Evolutionary conservation across 176 grass and related monocot genomes (phyloP), one percentile per base, ranked within the genome.

Genomic region (Triticum timopheevii): DNA sequence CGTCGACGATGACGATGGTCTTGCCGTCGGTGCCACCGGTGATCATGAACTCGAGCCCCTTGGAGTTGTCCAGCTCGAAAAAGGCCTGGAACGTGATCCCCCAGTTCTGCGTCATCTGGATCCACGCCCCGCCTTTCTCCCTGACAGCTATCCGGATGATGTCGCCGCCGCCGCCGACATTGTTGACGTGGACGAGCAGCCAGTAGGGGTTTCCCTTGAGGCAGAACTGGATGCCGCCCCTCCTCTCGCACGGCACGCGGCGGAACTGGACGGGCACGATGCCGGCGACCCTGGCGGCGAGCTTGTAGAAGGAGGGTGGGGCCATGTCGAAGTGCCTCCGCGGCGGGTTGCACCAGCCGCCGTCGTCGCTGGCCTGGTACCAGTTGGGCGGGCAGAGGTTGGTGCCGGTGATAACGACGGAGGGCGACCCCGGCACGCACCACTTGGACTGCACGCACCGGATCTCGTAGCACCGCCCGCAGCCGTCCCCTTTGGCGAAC

Each of bases 321-420:
- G 93, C 90, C 89, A 95, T 17, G 86, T 97, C 95, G 64, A 97
- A 98, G 86, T 98, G 95, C 33, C 79, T 40, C 0, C 95, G 86
- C 1, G 95, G 93, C 1, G 93, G 91, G 79, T 95, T 98, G 91
- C 95, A 98, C 95, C 95, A 98, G 1, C 95, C 95, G 13, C 95
- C 95, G 6, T 83, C n/a, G 67, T 93, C 19, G 28, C n/a, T 87
- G 27, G 52, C 13, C 77, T 83, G 49, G 13, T 71, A 34, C 81
- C 81, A 87, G 87, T 97, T 93, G 12, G 95, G 93, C 2, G 95
- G 93, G 84, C 92, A 95, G 9, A 97, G 91, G 87, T 97, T 97
- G 44, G 95, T 97, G 20, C 84, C 95, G 10, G 93, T 97, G 28
- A 95, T 13, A 27, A 59, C 11, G 20, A 90, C 87, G 6, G 85